Conservation (phyloP, 2,329 filamentous ascomycete species). For the Neofusicoccum parvum region DNA sequence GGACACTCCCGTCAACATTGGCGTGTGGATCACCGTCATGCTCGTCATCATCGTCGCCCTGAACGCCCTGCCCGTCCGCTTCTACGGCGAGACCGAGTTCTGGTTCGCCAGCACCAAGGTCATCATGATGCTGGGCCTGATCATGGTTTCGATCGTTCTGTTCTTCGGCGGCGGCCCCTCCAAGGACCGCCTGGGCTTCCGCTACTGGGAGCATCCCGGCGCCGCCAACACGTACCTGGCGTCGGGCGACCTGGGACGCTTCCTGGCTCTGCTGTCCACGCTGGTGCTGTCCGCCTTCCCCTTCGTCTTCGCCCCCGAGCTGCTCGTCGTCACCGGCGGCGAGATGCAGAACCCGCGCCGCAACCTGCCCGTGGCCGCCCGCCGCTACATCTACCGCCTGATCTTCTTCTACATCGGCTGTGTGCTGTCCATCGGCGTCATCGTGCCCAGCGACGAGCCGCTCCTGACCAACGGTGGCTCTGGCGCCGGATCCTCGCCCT, state of each 20-base stretch:
- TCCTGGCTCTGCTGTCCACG: constrained; percentile 55
- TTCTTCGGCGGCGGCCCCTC: constrained; percentile 60
- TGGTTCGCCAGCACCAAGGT: constrained; percentile 57
- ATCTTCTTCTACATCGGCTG: constrained; percentile 63
- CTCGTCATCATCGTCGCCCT: constrained; percentile 46
- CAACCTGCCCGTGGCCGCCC: constrained; percentile 61
- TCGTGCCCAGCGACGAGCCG: constrained; percentile 57
- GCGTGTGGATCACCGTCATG: constrained; percentile 41
- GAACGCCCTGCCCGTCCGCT: constrained; percentile 51
- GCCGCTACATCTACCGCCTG: constrained; percentile 65
- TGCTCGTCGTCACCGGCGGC: constrained; percentile 59
- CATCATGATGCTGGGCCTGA: constrained; percentile 53
- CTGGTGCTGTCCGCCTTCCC: constrained; percentile 56
- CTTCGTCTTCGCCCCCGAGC: constrained; percentile 42
- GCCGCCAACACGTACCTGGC: constrained; percentile 53
- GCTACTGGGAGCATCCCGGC: constrained; percentile 54
- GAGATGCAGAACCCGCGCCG: constrained; percentile 62
- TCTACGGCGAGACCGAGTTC: constrained; percentile 58
- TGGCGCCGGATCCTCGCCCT: constrained; percentile 56
- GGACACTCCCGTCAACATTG: constrained; percentile 44
- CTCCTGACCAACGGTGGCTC: constrained; percentile 55
- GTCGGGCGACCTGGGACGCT: constrained; percentile 51
- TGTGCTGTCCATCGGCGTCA: constrained; percentile 63
- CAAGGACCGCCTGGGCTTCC: constrained; percentile 53
- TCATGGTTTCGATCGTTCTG: constrained; percentile 57